A percentile compares a stretch with the other conserved stretches of the same genome.
These are phyloP conservation scores for Plasmodium relictum DNA, from an alignment of 169 alveolate genomes.

Conservation along the genomic window DNA sequence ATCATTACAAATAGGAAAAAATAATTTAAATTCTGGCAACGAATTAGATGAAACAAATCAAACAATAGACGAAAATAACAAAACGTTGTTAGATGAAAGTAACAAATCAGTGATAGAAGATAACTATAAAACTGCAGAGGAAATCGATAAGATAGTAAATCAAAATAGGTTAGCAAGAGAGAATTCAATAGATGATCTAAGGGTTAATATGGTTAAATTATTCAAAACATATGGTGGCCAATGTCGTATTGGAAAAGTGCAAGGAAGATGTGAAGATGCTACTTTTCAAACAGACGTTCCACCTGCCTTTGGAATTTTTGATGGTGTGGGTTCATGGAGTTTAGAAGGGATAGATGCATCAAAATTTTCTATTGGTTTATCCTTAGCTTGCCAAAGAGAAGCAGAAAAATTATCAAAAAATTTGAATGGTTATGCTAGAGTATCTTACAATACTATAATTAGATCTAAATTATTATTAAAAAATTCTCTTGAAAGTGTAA, in stretches of 20 bases:
- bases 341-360: conserved; percentile 84
- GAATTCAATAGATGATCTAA: conserved; percentile 60
- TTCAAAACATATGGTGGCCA: conserved; percentile 73
- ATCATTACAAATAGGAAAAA: conserved; percentile 17
- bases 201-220: conserved; percentile 55
- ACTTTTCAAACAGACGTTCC: conserved; percentile 78
- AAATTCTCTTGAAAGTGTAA: conserved; percentile 78
- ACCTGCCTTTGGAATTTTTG: conserved; percentile 84
- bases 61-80: conserved; percentile 52
- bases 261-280: conserved; percentile 84
- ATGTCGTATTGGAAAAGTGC: conserved; percentile 76
- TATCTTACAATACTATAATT: conserved; percentile 75
- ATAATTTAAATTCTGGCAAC: not conserved
- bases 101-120: conserved; percentile 10
- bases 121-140: conserved; percentile 35
- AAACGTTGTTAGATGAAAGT: conserved; percentile 30
- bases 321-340: conserved; percentile 86
- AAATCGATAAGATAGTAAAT: conserved; percentile 19
- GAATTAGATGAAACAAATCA: conserved; percentile 9
- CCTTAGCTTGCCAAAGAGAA: conserved; percentile 77
- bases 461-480: conserved; percentile 79
- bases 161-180: conserved; percentile 29
- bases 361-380: conserved; percentile 80
- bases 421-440: conserved; percentile 69
- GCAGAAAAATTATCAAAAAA: conserved; percentile 73